phyloP scores from a whole-genome alignment of 495 filamentous ascomycete species.

The Neurospora sp. region DNA sequence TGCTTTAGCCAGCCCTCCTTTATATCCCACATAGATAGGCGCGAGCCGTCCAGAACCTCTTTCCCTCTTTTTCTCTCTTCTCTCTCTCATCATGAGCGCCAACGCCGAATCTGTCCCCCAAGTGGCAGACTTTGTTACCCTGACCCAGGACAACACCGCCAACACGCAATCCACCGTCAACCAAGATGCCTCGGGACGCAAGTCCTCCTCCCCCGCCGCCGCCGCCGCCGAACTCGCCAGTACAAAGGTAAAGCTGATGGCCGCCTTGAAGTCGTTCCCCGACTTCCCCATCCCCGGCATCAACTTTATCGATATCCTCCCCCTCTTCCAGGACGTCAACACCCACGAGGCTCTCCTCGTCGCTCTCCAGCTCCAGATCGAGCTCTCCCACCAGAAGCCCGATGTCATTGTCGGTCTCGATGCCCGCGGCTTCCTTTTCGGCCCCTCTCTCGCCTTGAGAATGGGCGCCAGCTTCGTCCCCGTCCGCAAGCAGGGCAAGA shows the following conservation, averaged over 20 bases:
- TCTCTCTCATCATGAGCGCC: constrained; percentile 50
- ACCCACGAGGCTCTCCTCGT: constrained; percentile 70
- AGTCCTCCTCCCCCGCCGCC: constrained; percentile 55
- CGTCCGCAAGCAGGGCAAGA: constrained; percentile 91
- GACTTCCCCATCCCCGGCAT: constrained; percentile 95
- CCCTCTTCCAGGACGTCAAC: constrained; percentile 74
- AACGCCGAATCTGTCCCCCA: constrained; percentile 23
- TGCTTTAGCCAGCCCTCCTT: constrained; percentile 15
- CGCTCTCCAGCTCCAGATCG: constrained; percentile 77
- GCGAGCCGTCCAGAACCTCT: constrained; percentile 11
- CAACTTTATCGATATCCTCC: constrained; percentile 97
- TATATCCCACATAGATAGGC: constrained; percentile 13
- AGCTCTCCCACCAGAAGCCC: constrained; percentile 36
- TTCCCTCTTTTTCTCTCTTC: constrained; percentile 14
- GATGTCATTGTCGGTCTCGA: constrained; percentile 93
- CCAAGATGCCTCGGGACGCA: constrained; percentile 48
- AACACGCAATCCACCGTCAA: constrained; percentile 25
- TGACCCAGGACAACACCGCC: constrained; percentile 13
- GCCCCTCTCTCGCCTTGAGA: constrained; percentile 76
- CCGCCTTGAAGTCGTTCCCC: constrained; percentile 57
- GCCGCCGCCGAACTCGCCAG: constrained; percentile 79
- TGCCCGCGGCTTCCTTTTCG: constrained; percentile 91
- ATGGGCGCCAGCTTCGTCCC: constrained; percentile 87
- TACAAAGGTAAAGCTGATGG: constrained; percentile 68
- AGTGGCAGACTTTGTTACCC: constrained; percentile 11